These are phyloP conservation scores for Botrytis sinoallii DNA, from an alignment of 2,329 filamentous ascomycete species.

Conservation along the genomic window DNA sequence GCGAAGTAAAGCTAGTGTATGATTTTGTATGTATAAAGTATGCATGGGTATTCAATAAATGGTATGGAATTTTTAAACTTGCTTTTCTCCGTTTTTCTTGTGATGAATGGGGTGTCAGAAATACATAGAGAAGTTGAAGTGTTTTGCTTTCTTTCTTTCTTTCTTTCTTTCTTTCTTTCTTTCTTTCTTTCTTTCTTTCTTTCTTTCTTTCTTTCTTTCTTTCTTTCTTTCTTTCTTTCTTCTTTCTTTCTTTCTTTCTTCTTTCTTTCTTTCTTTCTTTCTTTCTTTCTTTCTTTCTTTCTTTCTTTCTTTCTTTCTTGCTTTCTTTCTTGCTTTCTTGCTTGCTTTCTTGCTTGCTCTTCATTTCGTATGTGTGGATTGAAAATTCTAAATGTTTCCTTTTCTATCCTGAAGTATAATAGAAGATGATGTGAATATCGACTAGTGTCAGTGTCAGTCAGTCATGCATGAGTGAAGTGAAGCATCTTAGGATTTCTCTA, in stretches of 20 bases:
- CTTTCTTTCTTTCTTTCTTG: too few species aligned
- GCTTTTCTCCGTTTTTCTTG: not conserved
- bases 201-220: too few species aligned
- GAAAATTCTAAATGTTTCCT: not conserved
- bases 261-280: not conserved
- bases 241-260: too few species aligned
- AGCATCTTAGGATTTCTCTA: too few species aligned
- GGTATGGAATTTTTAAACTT: not conserved
- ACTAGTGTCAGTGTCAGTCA: too few species aligned
- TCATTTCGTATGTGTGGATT: not conserved
- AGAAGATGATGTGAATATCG: not conserved
- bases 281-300: not conserved
- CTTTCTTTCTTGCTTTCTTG: too few species aligned
- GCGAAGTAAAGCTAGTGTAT: slow-evolving; percentile 2
- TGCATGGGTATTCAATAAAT: slow-evolving; percentile 9
- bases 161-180: too few species aligned
- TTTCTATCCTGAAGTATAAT: not conserved
- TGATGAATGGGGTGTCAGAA: not conserved
- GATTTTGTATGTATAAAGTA: slow-evolving; percentile 19
- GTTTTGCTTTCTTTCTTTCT: not conserved
- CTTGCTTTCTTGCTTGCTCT: not conserved
- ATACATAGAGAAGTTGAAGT: not conserved
- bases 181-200: not conserved
- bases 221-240: not conserved
- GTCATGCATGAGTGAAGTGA: too few species aligned